phyloP scores from a whole-genome alignment of 1,139 yeast species.

The Dujonia santamariae region DNA sequence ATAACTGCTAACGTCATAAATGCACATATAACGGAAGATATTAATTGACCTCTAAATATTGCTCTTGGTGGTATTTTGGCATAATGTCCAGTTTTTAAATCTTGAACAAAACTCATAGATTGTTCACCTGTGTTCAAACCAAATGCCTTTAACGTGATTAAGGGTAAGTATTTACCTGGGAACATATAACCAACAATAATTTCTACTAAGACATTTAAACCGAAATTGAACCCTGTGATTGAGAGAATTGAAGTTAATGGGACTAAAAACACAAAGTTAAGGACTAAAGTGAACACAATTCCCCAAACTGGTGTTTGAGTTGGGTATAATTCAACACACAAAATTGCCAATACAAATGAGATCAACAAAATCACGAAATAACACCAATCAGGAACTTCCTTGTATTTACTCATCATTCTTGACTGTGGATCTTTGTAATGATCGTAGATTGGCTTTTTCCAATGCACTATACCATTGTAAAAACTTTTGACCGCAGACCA shows the following conservation, averaged over 20 bases:
- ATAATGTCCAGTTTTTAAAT: conserved; percentile 57
- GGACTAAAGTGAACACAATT: conserved; percentile 53
- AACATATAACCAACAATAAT: conserved; percentile 55
- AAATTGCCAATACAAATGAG: conserved; percentile 48
- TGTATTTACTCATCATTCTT: conserved; percentile 51
- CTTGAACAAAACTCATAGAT: conserved; percentile 49
- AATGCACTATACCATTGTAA: conserved; percentile 21
- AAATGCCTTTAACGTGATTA: conserved; percentile 52
- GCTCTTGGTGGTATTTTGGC: conserved; percentile 59
- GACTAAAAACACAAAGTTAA: conserved; percentile 53
- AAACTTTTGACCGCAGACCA: conserved; percentile 17
- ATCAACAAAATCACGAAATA: conserved; percentile 45
- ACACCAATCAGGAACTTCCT: conserved; percentile 66
- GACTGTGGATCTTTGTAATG: conserved; percentile 48
- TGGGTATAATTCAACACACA: conserved; percentile 45
- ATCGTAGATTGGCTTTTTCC: conserved; percentile 8
- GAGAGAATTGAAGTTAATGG: conserved; percentile 47
- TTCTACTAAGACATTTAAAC: conserved; percentile 56
- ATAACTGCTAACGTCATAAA: conserved; percentile 52
- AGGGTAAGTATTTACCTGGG: conserved; percentile 56
- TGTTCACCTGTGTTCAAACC: conserved; percentile 57
- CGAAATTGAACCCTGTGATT: conserved; percentile 46
- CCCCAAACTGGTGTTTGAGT: conserved; percentile 57
- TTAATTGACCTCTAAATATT: conserved; percentile 54
- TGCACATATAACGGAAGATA: conserved; percentile 39